phyloP scores from a whole-genome alignment of 2,329 filamentous ascomycete genomes.

The Cercospora sp. region DNA sequence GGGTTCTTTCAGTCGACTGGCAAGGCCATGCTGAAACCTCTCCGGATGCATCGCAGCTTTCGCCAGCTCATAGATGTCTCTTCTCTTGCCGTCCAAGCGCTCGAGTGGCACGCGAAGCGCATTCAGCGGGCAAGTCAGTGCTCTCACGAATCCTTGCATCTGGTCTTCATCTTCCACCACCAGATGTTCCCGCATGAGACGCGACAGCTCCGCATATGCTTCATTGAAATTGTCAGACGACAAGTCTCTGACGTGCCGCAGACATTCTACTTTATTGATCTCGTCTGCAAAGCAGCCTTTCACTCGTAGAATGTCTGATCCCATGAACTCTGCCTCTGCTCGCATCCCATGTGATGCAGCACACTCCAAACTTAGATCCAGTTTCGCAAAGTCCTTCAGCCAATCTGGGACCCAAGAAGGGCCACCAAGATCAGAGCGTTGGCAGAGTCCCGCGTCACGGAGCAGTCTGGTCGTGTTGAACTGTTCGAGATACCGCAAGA shows the following conservation, averaged over 20 bases:
- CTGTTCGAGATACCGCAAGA: slow-evolving; percentile 1
- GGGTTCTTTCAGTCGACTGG: background rate
- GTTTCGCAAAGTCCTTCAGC: background rate
- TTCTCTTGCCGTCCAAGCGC: background rate
- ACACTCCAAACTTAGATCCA: slow-evolving; percentile 9
- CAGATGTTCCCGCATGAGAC: background rate
- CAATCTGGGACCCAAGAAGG: slow-evolving; percentile 19
- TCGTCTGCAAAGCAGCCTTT: slow-evolving; percentile 9
- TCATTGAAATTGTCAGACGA: background rate
- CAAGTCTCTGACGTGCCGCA: background rate
- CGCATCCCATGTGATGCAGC: slow-evolving; percentile 12
- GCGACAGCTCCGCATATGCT: slow-evolving; percentile 8
- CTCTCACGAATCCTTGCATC: slow-evolving; percentile 2
- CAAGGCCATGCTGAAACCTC: background rate
- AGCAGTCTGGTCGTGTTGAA: slow-evolving; percentile 8
- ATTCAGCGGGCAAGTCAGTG: slow-evolving; percentile 8
- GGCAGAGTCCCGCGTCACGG: slow-evolving; percentile 10
- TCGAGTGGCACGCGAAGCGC: background rate
- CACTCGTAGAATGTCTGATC: background rate
- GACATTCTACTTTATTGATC: background rate
- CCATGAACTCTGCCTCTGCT: slow-evolving; percentile 1
- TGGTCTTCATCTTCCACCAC: background rate
- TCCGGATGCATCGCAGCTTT: background rate
- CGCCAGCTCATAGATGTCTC: background rate
- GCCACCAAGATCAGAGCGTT: slow-evolving; percentile 6